Base-by-base conservation (phyloP, 2,329 filamentous ascomycete species). In the Arachnomyces sp. region DNA sequence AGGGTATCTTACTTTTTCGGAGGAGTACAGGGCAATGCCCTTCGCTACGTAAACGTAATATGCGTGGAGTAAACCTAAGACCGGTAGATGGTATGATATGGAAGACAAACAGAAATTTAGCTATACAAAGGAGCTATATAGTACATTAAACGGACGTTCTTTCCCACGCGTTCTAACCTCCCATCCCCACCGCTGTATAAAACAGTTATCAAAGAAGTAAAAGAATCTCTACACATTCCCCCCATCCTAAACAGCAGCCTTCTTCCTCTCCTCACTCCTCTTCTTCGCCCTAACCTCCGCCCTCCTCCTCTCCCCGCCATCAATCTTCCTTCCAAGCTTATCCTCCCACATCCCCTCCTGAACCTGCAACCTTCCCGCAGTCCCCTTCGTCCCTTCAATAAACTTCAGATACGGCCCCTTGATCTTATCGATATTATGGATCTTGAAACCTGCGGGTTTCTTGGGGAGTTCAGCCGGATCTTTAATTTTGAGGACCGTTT, bases 311-410 rank as follows among this genome's bases (percentile, higher is more conserved):
- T 98, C 92, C 72, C 92, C 92, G 57, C 92, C 92, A 65, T 96
- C 89, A 50, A 98, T 81, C 80, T 96, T 96, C 56, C 79, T 79
- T 18, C 92, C 90, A 54, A 81, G 76, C 59, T 76, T 81, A 55
- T 88, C 73, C 70, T 96, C 90, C 92, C 90, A 96, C 71, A 96
- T 82, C 7, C 90, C 88, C 61, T 95, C 89, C 42, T 81, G 78
- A 15, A 85, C 74, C 47, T 73, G 71, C 50, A 96, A 72, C 38
- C 73, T 70, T 8, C 81, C 84, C 7, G 77, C 79, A 31, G 69
- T 66, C 1, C 77, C 74, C 43, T 67, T 62, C 28, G 67, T 66
- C 1, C 76, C 76, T 61, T 83, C 81, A 18, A 89, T 58, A 3
- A 79, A 77, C 57, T 81, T 70, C 4, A 88, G 76, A 53, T 80